Percentiles rank a stretch among this genome's conserved stretches.
These are phyloP conservation scores for Kwoniella bestiolae DNA, from an alignment of 768 basidiomycete species.

Conservation along the genomic window DNA sequence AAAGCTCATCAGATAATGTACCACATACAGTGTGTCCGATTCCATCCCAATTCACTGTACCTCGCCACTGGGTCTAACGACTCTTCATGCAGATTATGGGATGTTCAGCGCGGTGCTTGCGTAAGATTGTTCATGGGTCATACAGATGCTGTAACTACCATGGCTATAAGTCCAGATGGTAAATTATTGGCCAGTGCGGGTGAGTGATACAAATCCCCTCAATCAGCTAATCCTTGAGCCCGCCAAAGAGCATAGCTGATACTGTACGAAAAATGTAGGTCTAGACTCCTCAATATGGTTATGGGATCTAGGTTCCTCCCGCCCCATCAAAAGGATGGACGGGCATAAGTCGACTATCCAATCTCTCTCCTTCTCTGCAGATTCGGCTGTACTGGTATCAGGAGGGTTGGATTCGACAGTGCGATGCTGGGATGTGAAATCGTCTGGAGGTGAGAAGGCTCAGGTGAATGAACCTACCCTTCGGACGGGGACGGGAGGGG, in stretches of 20 bases:
- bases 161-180: conserved; percentile 92
- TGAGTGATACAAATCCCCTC: conserved; percentile 51
- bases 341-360: conserved; percentile 90
- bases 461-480: conserved; percentile 10
- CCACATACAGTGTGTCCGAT: conserved; percentile 86
- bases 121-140: conserved; percentile 96
- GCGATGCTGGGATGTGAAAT: conserved; percentile 95
- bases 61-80: conserved; percentile 96
- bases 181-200: conserved; percentile 90
- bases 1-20: not conserved
- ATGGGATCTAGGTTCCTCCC: conserved; percentile 96
- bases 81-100: conserved; percentile 95
- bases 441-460: conserved; percentile 67
- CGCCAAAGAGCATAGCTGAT: not conserved
- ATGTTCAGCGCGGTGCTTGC: conserved; percentile 92
- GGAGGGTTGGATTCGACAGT: conserved; percentile 95
- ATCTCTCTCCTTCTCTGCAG: conserved; percentile 87
- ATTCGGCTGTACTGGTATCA: conserved; percentile 86
- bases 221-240: not conserved
- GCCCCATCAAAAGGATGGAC: conserved; percentile 92
- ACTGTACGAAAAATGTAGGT: conserved; percentile 62
- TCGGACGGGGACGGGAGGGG: conserved; percentile 19
- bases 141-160: conserved; percentile 79
- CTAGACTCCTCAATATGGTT: conserved; percentile 76
- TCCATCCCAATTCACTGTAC: conserved; percentile 97